Evolutionary conservation across 2,329 filamentous ascomycete species (phyloP), one percentile per base, ranked within the genome.

Genomic region (Trichoderma atroviride): DNA sequence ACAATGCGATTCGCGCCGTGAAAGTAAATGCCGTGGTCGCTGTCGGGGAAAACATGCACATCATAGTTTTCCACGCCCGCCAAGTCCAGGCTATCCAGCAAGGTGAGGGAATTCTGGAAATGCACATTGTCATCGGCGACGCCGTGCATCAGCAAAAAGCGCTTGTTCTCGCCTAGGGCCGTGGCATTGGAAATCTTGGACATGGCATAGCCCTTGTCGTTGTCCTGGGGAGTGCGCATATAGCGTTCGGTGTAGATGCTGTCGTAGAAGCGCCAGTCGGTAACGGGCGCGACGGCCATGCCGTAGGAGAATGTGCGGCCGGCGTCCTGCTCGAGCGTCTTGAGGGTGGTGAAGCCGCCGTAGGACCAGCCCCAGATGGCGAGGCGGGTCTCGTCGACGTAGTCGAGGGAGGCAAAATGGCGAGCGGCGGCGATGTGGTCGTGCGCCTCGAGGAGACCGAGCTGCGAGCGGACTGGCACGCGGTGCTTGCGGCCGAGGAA

Each of bases 281-380:
- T 98, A n/a, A 99, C 96, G 22, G 96, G 96, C 1, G 96, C 96
- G 63, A 99, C 96, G 7, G 96, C 94, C 92, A 99, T 97, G 74
- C 96, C 96, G 79, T 99, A 99, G 72, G 90, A 90, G 83, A 97
- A 99, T 0, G 94, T 98, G 76, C 88, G 79, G 5, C 96, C 96
- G 10, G 89, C 95, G 78, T 99, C 96, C 71, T 89, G 87, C 83
- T 99, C 96, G 14, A 99, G 89, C 1, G 93, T 96, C 83, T 99
- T 99, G 75, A 99, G 86, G 6, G 96, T 93, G 84, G 92, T 92
- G 84, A 97, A 99, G 13, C 96, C 96, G 69, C 96, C 96, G 77
- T 96, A 99, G 72, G 93, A 97, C 96, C 96, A 99, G 59, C 96
- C 96, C 96, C 96, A 99, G 77, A 99, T 97, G 24, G 94, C 94